Evolutionary conservation across 2,329 filamentous ascomycete genomes (phyloP).

Genomic region (Trichoderma sp.): DNA sequence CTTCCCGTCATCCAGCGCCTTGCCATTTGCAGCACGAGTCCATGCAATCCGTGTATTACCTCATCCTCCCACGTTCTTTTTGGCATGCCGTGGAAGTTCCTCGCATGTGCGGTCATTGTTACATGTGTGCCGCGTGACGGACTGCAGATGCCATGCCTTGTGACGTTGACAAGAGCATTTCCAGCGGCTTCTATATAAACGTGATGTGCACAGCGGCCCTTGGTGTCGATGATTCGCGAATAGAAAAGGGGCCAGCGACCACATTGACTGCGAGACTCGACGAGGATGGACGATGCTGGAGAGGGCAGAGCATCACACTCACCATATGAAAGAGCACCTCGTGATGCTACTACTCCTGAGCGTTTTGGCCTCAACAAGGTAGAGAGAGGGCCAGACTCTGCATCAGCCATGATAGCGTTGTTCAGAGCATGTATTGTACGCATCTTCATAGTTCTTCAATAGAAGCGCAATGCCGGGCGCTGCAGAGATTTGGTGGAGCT

Average conservation of each 20-base stretch:
- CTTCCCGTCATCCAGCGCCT: slow-evolving; percentile 2
- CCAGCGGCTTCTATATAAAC: background rate
- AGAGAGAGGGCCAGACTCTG: too few species aligned
- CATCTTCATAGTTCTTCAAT: too few species aligned
- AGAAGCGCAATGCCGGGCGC: too few species aligned
- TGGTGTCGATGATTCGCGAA: background rate
- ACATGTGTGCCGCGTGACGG: background rate
- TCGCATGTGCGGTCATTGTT: background rate
- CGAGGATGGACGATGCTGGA: background rate
- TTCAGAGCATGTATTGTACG: too few species aligned
- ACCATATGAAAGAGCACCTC: background rate
- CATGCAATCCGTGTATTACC: too few species aligned
- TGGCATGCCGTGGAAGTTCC: too few species aligned
- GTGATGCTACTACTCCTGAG: background rate
- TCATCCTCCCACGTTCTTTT: too few species aligned
- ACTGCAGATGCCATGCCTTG: background rate
- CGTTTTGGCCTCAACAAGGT: too few species aligned
- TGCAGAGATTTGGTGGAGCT: slow-evolving; percentile 14
- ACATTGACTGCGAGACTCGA: background rate
- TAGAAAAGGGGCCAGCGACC: background rate
- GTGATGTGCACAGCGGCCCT: background rate
- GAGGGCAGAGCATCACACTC: background rate
- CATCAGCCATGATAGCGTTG: too few species aligned
- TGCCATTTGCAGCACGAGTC: too few species aligned
- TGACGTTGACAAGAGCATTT: background rate